Percentiles rank a stretch among this genome's conserved stretches.
Evolutionary conservation across 306 rosid species (phyloP).

Genomic region (Astragalus membranaceus): DNA sequence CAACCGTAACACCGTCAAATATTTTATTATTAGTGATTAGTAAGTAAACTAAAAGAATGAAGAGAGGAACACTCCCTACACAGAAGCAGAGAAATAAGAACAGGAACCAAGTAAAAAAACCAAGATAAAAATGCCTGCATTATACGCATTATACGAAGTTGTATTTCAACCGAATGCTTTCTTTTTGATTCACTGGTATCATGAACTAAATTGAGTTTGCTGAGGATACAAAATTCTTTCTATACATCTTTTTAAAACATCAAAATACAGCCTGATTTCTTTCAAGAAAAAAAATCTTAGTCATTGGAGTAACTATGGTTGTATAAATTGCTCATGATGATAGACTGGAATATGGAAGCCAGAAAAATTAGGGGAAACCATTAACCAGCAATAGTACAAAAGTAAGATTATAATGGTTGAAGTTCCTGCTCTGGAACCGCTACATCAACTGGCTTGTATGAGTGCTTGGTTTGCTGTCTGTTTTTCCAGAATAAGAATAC

Average conservation of each 20-base stretch:
- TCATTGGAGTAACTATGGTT: conserved; percentile 4
- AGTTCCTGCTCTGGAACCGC: conserved; percentile 83
- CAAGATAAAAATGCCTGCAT: neutral
- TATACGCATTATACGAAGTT: neutral
- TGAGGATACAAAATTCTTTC: conserved; percentile 21
- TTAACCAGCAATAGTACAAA: conserved; percentile 14
- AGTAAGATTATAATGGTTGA: conserved; percentile 57
- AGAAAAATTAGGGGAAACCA: conserved; percentile 5
- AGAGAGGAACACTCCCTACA: neutral
- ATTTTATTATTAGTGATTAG: neutral
- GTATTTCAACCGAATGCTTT: conserved; percentile 14
- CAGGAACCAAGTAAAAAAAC: neutral
- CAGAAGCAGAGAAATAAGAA: neutral
- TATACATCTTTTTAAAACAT: conserved; percentile 25
- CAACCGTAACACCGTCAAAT: neutral
- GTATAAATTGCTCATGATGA: conserved; percentile 20
- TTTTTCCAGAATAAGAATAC: conserved; percentile 58
- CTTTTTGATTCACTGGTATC: conserved; percentile 29
- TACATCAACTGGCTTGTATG: conserved; percentile 65
- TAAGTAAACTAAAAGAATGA: neutral
- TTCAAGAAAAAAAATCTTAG: conserved; percentile 30
- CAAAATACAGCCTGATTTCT: conserved; percentile 18
- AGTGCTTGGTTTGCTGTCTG: conserved; percentile 37
- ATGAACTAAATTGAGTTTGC: conserved; percentile 29
- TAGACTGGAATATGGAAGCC: conserved; percentile 15